These are phyloP conservation scores for Cyclotella kingstonii DNA, from an alignment of 108 stramenopile species.

Conservation along the genomic window DNA sequence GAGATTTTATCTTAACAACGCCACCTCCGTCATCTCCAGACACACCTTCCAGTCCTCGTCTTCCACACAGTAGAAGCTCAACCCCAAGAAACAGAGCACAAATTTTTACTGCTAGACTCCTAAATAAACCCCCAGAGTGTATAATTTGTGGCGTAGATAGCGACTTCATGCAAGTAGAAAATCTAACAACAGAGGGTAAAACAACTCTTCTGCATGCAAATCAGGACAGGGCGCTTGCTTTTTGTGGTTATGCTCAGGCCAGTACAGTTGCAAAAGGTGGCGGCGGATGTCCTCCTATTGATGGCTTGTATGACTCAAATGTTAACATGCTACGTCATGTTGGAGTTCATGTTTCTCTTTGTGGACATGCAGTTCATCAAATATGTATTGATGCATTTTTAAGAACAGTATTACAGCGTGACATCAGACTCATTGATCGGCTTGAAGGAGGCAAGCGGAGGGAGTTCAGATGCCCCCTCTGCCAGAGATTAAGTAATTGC, in stretches of 20 bases:
- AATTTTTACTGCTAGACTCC: slow-evolving; percentile 30
- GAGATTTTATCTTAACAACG: slow-evolving; percentile 31
- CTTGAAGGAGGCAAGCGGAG: slow-evolving; percentile 56
- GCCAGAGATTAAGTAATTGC: slow-evolving; percentile 79
- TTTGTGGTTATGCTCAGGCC: slow-evolving; percentile 79
- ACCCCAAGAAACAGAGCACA: slow-evolving; percentile 17
- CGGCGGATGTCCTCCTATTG: slow-evolving; percentile 50
- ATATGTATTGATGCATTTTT: slow-evolving; percentile 82
- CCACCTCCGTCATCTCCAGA: slow-evolving; percentile 30
- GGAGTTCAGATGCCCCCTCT: slow-evolving; percentile 80
- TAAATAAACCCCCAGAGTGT: slow-evolving; percentile 65
- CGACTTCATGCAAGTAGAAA: slow-evolving; percentile 16
- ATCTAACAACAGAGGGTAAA: slow-evolving; percentile 33
- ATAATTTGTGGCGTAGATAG: slow-evolving; percentile 71
- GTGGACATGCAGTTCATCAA: slow-evolving; percentile 87
- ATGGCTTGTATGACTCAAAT: slow-evolving; percentile 6
- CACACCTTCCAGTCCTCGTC: slow-evolving; percentile 27
- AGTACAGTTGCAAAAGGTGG: slow-evolving; percentile 82
- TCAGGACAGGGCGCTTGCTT: slow-evolving; percentile 63
- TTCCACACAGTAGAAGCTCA: neutral
- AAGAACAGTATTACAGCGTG: slow-evolving; percentile 65
- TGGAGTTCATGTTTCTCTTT: slow-evolving; percentile 74
- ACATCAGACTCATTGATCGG: slow-evolving; percentile 47
- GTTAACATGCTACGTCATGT: slow-evolving; percentile 57
- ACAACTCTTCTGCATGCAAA: slow-evolving; percentile 8